A percentile compares a stretch with the other conserved stretches of the same genome.
These are phyloP conservation scores for Rhexocercosporidium sp. DNA, from an alignment of 2,329 filamentous ascomycete genomes.

Conservation along the genomic window DNA sequence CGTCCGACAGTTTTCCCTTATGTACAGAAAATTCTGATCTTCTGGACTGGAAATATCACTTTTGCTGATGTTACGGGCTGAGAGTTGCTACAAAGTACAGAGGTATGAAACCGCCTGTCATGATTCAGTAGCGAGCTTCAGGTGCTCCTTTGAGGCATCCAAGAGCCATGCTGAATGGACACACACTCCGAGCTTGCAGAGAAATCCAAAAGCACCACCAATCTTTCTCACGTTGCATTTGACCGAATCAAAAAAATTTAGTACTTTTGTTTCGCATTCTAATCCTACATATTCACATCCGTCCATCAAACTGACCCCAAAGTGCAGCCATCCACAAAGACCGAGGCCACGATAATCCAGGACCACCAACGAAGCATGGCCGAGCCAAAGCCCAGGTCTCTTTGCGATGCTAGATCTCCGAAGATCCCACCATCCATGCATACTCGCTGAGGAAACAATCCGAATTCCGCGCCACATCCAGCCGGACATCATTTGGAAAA, in stretches of 20 bases:
- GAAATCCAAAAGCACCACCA: neutral
- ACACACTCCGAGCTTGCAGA: no score
- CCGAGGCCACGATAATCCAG: neutral
- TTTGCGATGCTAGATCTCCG: constrained; percentile 10
- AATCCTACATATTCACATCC: neutral
- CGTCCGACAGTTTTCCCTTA: no score
- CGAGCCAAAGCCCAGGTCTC: neutral
- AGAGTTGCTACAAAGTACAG: no score
- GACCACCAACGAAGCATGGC: constrained; percentile 4
- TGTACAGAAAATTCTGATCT: no score
- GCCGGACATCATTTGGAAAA: neutral
- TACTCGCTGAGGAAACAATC: neutral
- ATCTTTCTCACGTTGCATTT: neutral
- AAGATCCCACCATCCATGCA: constrained; percentile 12
- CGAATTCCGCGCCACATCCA: neutral
- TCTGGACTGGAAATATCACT: no score
- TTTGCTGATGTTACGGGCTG: no score
- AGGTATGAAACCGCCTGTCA: no score
- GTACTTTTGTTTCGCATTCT: neutral
- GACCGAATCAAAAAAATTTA: neutral
- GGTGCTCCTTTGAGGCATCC: no score
- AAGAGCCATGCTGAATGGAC: no score
- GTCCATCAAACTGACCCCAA: constrained; percentile 4
- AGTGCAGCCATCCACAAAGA: constrained; percentile 6
- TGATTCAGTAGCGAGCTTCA: no score